Evolutionary conservation across 192 early-diverging fungal species (phyloP).

Genomic region (Umbelopsis sp.): DNA sequence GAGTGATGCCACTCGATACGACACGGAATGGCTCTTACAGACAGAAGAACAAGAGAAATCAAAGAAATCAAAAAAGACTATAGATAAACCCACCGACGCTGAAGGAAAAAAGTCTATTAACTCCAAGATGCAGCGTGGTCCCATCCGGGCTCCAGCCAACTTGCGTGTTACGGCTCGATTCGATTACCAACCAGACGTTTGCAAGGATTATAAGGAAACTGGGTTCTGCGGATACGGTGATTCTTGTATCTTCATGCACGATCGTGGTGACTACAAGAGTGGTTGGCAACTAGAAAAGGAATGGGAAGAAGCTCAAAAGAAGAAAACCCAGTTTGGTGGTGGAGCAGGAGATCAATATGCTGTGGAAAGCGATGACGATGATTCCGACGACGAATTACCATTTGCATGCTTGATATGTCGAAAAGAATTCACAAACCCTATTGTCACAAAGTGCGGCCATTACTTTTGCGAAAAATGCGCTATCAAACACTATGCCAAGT

Average conservation of each 20-base stretch:
- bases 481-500: slow-evolving; percentile 77
- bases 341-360: slow-evolving; percentile 48
- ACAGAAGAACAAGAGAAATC: slow-evolving; percentile 36
- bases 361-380: slow-evolving; percentile 51
- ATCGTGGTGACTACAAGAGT: slow-evolving; percentile 94
- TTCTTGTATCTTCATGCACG: slow-evolving; percentile 97
- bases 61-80: slow-evolving; percentile 36
- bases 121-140: slow-evolving; percentile 64
- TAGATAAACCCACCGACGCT: slow-evolving; percentile 33
- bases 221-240: slow-evolving; percentile 98
- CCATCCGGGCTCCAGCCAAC: slow-evolving; percentile 68
- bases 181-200: slow-evolving; percentile 98
- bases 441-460: slow-evolving; percentile 94
- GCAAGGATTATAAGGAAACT: slow-evolving; percentile 98
- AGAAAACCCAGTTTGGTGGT: slow-evolving; percentile 50
- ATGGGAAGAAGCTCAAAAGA: slow-evolving; percentile 88
- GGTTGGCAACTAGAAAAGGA: slow-evolving; percentile 98
- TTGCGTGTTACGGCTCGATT: slow-evolving; percentile 83
- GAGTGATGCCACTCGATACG: slow-evolving; percentile 43
- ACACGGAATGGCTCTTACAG: slow-evolving; percentile 46
- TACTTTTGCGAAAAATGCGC: slow-evolving; percentile 98
- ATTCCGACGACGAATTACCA: slow-evolving; percentile 79
- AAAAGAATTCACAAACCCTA: slow-evolving; percentile 82
- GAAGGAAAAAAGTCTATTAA: slow-evolving; percentile 44
- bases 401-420: slow-evolving; percentile 96